These are phyloP conservation scores for Nidularia pulvinata DNA, from an alignment of 768 basidiomycete genomes.

Conservation along the genomic window DNA sequence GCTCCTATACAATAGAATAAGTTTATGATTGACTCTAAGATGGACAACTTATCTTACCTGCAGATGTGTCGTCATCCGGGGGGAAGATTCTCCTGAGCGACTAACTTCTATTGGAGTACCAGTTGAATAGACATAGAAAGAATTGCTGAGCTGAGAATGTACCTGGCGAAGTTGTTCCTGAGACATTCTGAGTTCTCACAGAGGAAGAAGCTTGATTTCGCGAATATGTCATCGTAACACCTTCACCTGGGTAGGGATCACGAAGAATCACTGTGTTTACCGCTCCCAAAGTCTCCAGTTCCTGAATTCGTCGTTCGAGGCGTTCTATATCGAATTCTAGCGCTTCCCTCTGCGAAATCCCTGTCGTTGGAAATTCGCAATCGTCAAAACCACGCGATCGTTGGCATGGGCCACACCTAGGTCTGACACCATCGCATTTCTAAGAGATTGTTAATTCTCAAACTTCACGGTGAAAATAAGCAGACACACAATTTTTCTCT, in stretches of 20 bases:
- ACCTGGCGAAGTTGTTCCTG: neutral
- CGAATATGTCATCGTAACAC: constrained; percentile 5
- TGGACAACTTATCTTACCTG: neutral
- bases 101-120: neutral
- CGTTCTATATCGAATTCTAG: constrained; percentile 45
- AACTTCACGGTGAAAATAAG: neutral
- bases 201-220: constrained; percentile 1
- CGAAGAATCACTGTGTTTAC: constrained; percentile 6
- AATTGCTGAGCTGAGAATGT: neutral
- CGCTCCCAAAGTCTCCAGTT: constrained; percentile 29
- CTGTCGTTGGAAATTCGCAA: constrained; percentile 53
- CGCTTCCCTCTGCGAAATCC: constrained; percentile 39
- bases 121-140: neutral
- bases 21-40: neutral
- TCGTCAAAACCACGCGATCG: constrained; percentile 41
- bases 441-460: constrained; percentile 11
- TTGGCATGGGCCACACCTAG: constrained; percentile 49
- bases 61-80: neutral
- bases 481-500: constrained; percentile 44
- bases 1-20: neutral
- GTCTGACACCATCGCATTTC: constrained; percentile 54
- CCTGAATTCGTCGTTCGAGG: constrained; percentile 38
- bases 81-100: neutral
- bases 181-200: neutral
- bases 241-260: constrained; percentile 9